phyloP scores from a whole-genome alignment of 306 rosid genomes.

The Ormosia emarginata region DNA sequence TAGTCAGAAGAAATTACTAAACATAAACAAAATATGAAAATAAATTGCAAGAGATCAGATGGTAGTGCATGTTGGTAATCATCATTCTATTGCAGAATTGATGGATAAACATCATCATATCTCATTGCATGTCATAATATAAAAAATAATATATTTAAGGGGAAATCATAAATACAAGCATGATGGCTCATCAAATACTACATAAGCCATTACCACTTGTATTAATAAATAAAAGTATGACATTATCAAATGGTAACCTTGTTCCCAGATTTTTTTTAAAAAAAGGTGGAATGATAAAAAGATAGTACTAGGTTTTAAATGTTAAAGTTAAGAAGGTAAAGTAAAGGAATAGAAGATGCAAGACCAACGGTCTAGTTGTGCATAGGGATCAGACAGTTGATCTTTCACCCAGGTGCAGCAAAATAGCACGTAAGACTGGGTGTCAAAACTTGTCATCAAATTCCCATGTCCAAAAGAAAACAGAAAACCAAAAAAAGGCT shows the following conservation, averaged over 20 bases:
- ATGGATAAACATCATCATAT: conserved; percentile 67
- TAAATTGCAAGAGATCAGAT: conserved; percentile 52
- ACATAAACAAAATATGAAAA: not conserved
- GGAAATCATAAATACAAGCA: not conserved
- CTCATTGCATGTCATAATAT: conserved; percentile 19
- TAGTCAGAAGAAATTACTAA: not conserved
- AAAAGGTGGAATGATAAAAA: too few relatives aligned
- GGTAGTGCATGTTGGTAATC: conserved; percentile 85
- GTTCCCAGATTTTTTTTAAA: too few relatives aligned
- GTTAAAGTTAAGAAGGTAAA: not conserved
- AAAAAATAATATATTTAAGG: too few relatives aligned
- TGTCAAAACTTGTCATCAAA: conserved; percentile 28
- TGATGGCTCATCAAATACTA: not conserved
- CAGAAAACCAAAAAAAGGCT: not conserved
- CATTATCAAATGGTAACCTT: too few relatives aligned
- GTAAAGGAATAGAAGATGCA: too few relatives aligned
- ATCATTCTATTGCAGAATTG: conserved; percentile 58
- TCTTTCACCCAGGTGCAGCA: conserved; percentile 30
- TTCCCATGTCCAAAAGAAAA: not conserved
- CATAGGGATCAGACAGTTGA: conserved; percentile 36
- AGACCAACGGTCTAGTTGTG: too few relatives aligned
- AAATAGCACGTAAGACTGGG: conserved; percentile 35
- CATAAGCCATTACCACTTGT: too few relatives aligned
- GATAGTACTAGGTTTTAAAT: not conserved
- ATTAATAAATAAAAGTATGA: too few relatives aligned